Evolutionary conservation across 371 early-diverging fungal species (phyloP).

Genomic region (Mucor indicus): DNA sequence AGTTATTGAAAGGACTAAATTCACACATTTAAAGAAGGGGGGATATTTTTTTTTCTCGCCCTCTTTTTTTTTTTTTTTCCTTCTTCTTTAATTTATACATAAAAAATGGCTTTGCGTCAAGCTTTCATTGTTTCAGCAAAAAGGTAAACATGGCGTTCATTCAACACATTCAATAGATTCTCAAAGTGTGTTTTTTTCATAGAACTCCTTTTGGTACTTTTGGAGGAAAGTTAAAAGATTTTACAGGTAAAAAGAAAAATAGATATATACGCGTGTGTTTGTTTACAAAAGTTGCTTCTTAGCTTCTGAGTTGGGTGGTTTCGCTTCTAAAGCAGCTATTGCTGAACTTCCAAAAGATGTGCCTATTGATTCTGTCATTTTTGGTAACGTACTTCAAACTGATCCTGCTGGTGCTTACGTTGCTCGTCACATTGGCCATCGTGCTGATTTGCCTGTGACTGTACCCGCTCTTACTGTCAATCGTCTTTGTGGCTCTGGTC

Average conservation of each 20-base stretch:
- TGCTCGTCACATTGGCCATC: constrained; percentile 91
- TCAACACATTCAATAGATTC: too few species aligned
- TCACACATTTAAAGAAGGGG: too few species aligned
- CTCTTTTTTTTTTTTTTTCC: constrained; percentile 6
- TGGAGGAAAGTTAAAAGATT: constrained; percentile 79
- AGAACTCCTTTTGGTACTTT: constrained; percentile 82
- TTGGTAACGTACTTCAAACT: constrained; percentile 94
- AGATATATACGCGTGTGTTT: neutral
- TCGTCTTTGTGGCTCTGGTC: constrained; percentile 95
- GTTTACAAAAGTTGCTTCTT: neutral
- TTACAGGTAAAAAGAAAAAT: constrained; percentile 45
- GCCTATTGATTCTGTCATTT: constrained; percentile 86
- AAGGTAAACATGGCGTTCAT: constrained; percentile 25
- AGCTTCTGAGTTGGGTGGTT: constrained; percentile 90
- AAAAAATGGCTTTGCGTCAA: constrained; percentile 42
- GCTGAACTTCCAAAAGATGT: constrained; percentile 67
- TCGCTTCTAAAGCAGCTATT: constrained; percentile 89
- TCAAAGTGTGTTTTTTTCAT: neutral
- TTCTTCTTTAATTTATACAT: neutral
- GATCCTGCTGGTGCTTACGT: constrained; percentile 83
- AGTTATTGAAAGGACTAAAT: too few species aligned
- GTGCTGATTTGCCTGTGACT: constrained; percentile 77
- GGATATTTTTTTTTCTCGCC: neutral
- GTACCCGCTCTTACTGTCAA: constrained; percentile 91
- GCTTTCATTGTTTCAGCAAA: constrained; percentile 51